These are phyloP conservation scores for Starmerella bombi DNA, from an alignment of 805 yeast genomes.

Conservation along the genomic window DNA sequence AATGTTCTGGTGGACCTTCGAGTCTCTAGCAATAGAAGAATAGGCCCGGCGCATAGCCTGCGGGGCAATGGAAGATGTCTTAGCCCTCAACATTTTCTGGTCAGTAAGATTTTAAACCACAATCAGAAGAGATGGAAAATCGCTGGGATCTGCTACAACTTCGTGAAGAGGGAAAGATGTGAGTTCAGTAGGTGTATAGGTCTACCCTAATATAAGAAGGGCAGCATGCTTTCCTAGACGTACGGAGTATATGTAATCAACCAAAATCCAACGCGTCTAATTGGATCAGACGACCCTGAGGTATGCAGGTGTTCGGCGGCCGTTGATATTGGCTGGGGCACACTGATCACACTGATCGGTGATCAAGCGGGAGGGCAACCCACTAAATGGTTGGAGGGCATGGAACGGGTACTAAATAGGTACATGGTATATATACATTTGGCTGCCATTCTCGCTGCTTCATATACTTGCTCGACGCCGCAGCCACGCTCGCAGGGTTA, in stretches of 20 bases:
- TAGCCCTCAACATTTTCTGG: slow-evolving; percentile 13
- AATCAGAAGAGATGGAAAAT: neutral
- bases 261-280: slow-evolving; percentile 5
- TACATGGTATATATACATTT: no score
- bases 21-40: slow-evolving; percentile 40
- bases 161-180: neutral
- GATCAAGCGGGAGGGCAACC: no score
- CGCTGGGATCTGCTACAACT: neutral
- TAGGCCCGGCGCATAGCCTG: slow-evolving; percentile 20
- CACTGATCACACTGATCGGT: no score
- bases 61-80: slow-evolving; percentile 10
- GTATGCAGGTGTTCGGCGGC: no score
- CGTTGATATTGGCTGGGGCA: no score
- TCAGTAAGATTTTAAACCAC: neutral
- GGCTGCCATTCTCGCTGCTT: no score
- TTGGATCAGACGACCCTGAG: slow-evolving; percentile 6
- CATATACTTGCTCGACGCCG: no score
- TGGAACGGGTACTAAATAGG: no score
- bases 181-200: neutral
- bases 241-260: slow-evolving; percentile 15
- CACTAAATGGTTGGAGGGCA: no score
- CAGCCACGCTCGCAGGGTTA: no score
- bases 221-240: slow-evolving; percentile 1
- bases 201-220: slow-evolving; percentile 11
- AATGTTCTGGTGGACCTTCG: slow-evolving; percentile 63